Percentiles rank a stretch among this genome's conserved stretches.
phyloP scores from a whole-genome alignment of 495 filamentous ascomycete genomes.

The Rhypophila decipiens region DNA sequence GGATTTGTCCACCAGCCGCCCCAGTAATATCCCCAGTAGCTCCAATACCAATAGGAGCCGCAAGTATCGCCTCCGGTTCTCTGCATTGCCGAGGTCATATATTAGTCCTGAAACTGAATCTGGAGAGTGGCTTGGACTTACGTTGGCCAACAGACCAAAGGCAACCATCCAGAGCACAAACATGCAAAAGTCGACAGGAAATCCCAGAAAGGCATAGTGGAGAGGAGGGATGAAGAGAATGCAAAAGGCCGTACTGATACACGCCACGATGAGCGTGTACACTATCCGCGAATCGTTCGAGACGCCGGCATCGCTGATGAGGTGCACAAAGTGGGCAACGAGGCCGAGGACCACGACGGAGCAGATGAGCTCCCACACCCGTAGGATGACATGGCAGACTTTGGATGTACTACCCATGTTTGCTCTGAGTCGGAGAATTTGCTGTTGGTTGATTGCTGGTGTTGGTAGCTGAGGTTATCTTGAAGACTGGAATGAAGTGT shows the following conservation, averaged over 20 bases:
- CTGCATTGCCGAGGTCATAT: constrained; percentile 3
- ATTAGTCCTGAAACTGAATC: not conserved
- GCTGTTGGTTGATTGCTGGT: no score
- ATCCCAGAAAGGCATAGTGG: constrained; percentile 15
- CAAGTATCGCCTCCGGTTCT: constrained; percentile 11
- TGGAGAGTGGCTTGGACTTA: not conserved
- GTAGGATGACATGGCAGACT: constrained; percentile 9
- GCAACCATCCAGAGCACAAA: constrained; percentile 22
- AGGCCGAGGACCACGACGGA: constrained; percentile 18
- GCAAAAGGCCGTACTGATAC: constrained; percentile 14
- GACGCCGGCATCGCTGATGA: constrained; percentile 2
- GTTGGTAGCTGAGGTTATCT: no score
- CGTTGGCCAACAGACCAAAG: constrained; percentile 16
- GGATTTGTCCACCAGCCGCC: constrained; percentile 11
- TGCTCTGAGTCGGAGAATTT: no score
- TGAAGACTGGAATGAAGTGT: no score
- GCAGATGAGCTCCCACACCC: constrained; percentile 11
- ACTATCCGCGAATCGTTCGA: constrained; percentile 11
- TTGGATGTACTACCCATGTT: constrained; percentile 7
- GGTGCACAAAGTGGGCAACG: constrained; percentile 9
- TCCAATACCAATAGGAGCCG: constrained; percentile 13
- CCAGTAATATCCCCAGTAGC: constrained; percentile 23
- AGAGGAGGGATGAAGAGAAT: constrained; percentile 19
- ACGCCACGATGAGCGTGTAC: constrained; percentile 13
- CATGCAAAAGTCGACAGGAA: constrained; percentile 16